Evolutionary conservation across 2,329 filamentous ascomycete genomes (phyloP), one percentile per base, ranked within the genome.

Genomic region (Fusarium avenaceum): DNA sequence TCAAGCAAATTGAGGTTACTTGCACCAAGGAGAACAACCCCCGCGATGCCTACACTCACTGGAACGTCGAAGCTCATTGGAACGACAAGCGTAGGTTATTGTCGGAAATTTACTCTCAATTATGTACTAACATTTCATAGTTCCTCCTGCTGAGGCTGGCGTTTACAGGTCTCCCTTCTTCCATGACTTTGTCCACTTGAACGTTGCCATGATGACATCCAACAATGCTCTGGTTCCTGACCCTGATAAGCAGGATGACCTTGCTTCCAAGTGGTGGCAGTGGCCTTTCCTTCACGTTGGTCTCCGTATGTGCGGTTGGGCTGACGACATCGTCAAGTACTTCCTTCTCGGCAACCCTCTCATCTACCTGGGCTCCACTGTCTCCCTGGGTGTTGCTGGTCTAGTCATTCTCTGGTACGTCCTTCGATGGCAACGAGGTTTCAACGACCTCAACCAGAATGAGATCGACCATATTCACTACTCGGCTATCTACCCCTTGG

Each of bases 161-260:
- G 90, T 92, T 57, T 99, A 97, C 85, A 97, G 92, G 83, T 98
- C 95, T 35, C 96, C 96, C 4, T 99, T 99, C 86, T 85, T 97
- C 76, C 94, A 97, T 77, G 96, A 99, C 80, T 99, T 99, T 76
- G 90, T 99, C 68, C 96, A 99, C 79, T 84, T 98, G 65, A 99
- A 99, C 78, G 96, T 99, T 65, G 96, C 96, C 67, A 99, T 99
- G 96, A 97, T 98, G 95, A 99, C 96, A 5, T 98, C 96, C 39
- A 99, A 99, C 86, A 99, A 99, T 77, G 96, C 96, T 24, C 89
- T 99, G 45, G 93, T 99, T 20, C 96, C 96, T 6, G 96, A 99
- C 76, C 95, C 96, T 6, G 96, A 99, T 80, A 99, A 99, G 87
- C 96, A 99, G 80, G 96, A 99, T 76, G 96, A 99, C 76, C 88